Evolutionary conservation across 768 basidiomycete genomes (phyloP).

Genomic region (Suillus occidentalis): DNA sequence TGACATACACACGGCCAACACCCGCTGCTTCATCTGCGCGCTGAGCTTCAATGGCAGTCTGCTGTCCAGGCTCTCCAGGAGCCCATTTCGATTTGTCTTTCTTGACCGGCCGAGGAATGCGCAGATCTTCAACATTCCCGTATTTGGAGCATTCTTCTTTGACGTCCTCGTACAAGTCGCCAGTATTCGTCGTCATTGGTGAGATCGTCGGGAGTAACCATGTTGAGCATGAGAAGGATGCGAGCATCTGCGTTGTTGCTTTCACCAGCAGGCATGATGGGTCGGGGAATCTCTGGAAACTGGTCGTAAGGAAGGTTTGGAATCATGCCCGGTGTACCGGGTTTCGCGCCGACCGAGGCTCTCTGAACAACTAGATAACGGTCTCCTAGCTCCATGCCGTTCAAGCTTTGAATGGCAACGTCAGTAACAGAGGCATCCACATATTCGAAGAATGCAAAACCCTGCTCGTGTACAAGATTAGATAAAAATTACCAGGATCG

Average conservation of each 20-base stretch:
- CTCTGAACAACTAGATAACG: slow-evolving; percentile 94
- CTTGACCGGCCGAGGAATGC: slow-evolving; percentile 87
- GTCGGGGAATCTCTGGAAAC: slow-evolving; percentile 81
- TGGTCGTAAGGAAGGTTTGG: slow-evolving; percentile 73
- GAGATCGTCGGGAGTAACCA: slow-evolving; percentile 95
- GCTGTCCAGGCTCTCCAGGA: slow-evolving; percentile 56
- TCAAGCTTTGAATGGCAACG: slow-evolving; percentile 92
- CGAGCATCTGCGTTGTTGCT: slow-evolving; percentile 59
- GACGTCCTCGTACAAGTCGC: slow-evolving; percentile 92
- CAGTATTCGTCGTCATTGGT: slow-evolving; percentile 88
- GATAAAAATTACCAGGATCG: not conserved
- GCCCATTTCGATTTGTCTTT: slow-evolving; percentile 82
- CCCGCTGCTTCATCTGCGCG: slow-evolving; percentile 86
- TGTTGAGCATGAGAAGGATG: slow-evolving; percentile 96
- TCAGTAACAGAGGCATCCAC: slow-evolving; percentile 87
- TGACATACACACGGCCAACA: slow-evolving; percentile 95
- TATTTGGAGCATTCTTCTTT: slow-evolving; percentile 85
- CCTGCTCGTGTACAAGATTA: slow-evolving; percentile 47
- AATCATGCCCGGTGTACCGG: slow-evolving; percentile 59
- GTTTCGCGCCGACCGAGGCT: slow-evolving; percentile 91
- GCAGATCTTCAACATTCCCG: slow-evolving; percentile 79
- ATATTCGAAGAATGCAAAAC: slow-evolving; percentile 99
- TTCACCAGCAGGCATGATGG: slow-evolving; percentile 86
- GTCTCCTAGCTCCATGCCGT: slow-evolving; percentile 98
- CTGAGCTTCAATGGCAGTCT: slow-evolving; percentile 63